Conservation (phyloP, 805 yeast species). For the Yarrowia deformans region DNA sequence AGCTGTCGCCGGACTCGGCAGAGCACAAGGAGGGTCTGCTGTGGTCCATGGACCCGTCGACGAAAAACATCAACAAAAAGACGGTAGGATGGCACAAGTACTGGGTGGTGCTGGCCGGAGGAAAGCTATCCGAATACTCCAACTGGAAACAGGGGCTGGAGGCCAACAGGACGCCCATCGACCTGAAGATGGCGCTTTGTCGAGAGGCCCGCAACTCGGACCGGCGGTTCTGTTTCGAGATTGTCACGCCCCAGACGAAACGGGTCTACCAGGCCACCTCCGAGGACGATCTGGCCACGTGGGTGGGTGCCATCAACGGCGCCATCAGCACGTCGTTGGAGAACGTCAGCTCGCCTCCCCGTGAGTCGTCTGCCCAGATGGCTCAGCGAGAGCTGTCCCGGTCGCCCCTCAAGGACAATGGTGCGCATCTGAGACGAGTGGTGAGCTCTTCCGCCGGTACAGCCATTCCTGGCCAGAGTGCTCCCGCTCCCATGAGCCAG, state of each 20-base stretch:
- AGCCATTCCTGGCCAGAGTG: neutral
- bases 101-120: slow-evolving; percentile 79
- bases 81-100: slow-evolving; percentile 78
- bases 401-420: slow-evolving; percentile 22
- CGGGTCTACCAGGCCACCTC: slow-evolving; percentile 78
- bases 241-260: slow-evolving; percentile 72
- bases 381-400: slow-evolving; percentile 24
- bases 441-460: slow-evolving; percentile 16
- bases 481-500: slow-evolving; percentile 9
- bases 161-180: slow-evolving; percentile 70
- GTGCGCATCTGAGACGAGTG: slow-evolving; percentile 10
- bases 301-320: slow-evolving; percentile 70
- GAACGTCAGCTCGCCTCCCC: slow-evolving; percentile 26
- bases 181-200: slow-evolving; percentile 70
- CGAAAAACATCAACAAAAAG: slow-evolving; percentile 50
- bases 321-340: slow-evolving; percentile 59
- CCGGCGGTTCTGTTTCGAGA: slow-evolving; percentile 70
- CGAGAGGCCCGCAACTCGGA: slow-evolving; percentile 55
- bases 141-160: slow-evolving; percentile 79
- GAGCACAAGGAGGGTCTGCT: slow-evolving; percentile 54
- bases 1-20: slow-evolving; percentile 28
- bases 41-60: slow-evolving; percentile 53
- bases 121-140: slow-evolving; percentile 70
- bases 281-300: slow-evolving; percentile 68
- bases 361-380: slow-evolving; percentile 16